These are phyloP conservation scores for Themeda triandra DNA, from an alignment of 176 grass and related monocot species.

Conservation along the genomic window DNA sequence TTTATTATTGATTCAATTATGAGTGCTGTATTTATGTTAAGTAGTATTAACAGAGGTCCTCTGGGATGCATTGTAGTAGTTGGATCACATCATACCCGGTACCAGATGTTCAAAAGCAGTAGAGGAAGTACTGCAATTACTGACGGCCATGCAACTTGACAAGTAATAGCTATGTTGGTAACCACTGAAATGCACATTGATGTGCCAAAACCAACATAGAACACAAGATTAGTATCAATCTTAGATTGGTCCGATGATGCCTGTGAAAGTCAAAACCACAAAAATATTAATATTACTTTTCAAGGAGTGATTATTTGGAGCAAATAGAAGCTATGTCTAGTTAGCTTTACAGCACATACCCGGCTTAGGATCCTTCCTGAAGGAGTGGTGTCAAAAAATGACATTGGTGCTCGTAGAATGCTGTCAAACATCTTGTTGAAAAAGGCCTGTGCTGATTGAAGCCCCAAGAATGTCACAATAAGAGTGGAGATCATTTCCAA, in stretches of 20 bases:
- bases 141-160: conserved; percentile 90
- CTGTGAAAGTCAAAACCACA: conserved; percentile 37
- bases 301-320: neutral
- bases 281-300: neutral
- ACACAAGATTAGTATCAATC: conserved; percentile 70
- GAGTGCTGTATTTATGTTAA: neutral
- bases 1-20: neutral
- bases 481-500: conserved; percentile 48
- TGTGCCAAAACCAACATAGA: conserved; percentile 53
- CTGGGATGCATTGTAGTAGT: neutral
- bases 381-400: conserved; percentile 96
- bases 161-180: conserved; percentile 62
- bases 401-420: conserved; percentile 87
- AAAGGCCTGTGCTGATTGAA: conserved; percentile 75
- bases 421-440: conserved; percentile 84
- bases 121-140: conserved; percentile 70
- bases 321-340: neutral
- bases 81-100: conserved; percentile 70
- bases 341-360: conserved; percentile 44
- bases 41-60: conserved; percentile 1
- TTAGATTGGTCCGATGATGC: conserved; percentile 85
- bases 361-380: conserved; percentile 93
- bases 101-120: conserved; percentile 82
- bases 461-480: conserved; percentile 62
- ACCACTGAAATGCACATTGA: conserved; percentile 86